Evolutionary conservation across 495 filamentous ascomycete species (phyloP).

Genomic region (Hypoxylon perforatum): DNA sequence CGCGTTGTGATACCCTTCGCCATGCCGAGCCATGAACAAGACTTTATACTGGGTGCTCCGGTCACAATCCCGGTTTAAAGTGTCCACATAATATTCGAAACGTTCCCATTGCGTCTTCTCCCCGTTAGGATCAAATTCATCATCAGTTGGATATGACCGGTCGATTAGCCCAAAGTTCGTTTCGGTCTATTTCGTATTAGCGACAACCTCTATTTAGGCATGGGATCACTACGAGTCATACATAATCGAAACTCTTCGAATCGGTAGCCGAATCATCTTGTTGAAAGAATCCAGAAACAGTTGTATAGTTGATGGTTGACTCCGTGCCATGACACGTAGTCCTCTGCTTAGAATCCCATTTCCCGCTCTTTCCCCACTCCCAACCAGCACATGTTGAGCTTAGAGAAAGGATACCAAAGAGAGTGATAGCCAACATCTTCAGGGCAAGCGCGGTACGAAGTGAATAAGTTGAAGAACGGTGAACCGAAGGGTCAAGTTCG

Average conservation of each 20-base stretch:
- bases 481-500: background rate
- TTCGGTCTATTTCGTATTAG: constrained; percentile 56
- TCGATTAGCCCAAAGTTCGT: constrained; percentile 76
- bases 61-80: constrained; percentile 63
- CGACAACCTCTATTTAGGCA: background rate
- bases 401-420: constrained; percentile 26
- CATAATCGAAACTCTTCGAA: constrained; percentile 73
- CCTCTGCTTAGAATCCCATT: constrained; percentile 22
- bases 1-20: constrained; percentile 76
- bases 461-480: constrained; percentile 1
- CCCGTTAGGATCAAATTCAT: constrained; percentile 45
- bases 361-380: constrained; percentile 35
- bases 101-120: constrained; percentile 73
- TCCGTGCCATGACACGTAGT: constrained; percentile 26
- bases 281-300: constrained; percentile 74
- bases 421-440: constrained; percentile 20
- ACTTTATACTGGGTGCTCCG: constrained; percentile 71
- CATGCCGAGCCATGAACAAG: constrained; percentile 74
- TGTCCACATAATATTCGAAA: constrained; percentile 67
- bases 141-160: constrained; percentile 64
- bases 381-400: constrained; percentile 22
- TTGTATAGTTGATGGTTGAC: constrained; percentile 67
- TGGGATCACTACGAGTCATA: constrained; percentile 44
- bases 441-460: background rate
- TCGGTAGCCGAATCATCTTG: constrained; percentile 75